phyloP scores from a whole-genome alignment of 805 yeast species.

The Yarrowia sp. region DNA sequence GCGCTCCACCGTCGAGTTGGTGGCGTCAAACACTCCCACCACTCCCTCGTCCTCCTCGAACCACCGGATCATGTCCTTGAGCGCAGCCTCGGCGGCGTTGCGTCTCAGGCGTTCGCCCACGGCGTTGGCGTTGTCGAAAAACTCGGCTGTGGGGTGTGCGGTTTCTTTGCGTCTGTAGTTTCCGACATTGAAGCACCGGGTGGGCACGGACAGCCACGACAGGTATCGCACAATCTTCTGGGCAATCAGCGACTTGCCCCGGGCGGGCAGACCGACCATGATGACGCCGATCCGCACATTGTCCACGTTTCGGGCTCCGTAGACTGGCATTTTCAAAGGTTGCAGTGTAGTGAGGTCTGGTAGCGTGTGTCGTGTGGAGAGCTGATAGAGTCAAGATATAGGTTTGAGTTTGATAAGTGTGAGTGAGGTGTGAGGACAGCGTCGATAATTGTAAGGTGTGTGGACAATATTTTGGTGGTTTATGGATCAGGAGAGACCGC shows the following conservation, averaged over 20 bases:
- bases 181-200: slow-evolving; percentile 90
- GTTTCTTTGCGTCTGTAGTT: slow-evolving; percentile 73
- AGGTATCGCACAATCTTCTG: slow-evolving; percentile 90
- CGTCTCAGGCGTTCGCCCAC: slow-evolving; percentile 69
- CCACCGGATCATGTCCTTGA: slow-evolving; percentile 86
- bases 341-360: neutral
- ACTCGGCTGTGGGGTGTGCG: slow-evolving; percentile 74
- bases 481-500: neutral
- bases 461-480: neutral
- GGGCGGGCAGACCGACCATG: slow-evolving; percentile 57
- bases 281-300: slow-evolving; percentile 45
- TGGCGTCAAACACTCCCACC: slow-evolving; percentile 94
- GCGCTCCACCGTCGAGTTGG: slow-evolving; percentile 80
- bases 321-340: slow-evolving; percentile 18
- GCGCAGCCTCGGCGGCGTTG: slow-evolving; percentile 74
- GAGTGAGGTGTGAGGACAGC: no score
- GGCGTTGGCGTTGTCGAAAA: slow-evolving; percentile 71
- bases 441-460: neutral
- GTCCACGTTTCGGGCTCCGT: slow-evolving; percentile 39
- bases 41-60: slow-evolving; percentile 78
- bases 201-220: slow-evolving; percentile 87
- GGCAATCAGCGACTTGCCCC: slow-evolving; percentile 94
- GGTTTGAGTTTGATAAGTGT: slow-evolving; percentile 23
- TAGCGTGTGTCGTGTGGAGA: slow-evolving; percentile 14
- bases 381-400: slow-evolving; percentile 15